Base-by-base conservation (phyloP, 129 eudicot genomes). In the Artemisia tridentata region DNA sequence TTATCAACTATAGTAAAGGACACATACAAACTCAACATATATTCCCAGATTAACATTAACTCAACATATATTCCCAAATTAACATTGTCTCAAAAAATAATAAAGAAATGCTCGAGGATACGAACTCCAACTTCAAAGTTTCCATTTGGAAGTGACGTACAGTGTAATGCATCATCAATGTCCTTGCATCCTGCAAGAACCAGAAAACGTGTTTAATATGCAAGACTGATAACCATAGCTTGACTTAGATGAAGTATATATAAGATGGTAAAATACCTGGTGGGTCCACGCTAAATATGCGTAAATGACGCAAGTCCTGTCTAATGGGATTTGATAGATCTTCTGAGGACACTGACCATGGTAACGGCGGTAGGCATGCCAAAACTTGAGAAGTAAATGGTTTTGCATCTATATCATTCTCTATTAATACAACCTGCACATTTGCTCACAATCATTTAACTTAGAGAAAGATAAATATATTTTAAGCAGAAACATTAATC, bases 91-190 rank as follows among this genome's bases (percentile, higher is more conserved):
- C 8, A 79, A 15, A 51, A 52, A 13, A 46, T 7, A 55, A 20
- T 4, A 29, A 3, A 29, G 34, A 51, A 25, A 79, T 11, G 7
- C 17, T 23, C 38, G 48, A 86, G 91, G 98, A 93, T 93, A 93
- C 97, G 99, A 55, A 90, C 99, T 84, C 97, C 97, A 21, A 93
- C 96, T 90, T 84, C 99, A 80, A 82, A 90, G 88, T 90, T 87
- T 68, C 97, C 99, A 79, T 76, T 87, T 56, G 97, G 88, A 86
- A 87, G 92, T 77, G 86, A 80, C 4, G 91, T 85, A 53, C 99
- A 93, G 55, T 93, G 92, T 61, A 93, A 81, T 38, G 99, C 99
- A 84, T 93, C 99, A 77, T 93, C 99, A 84, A 93, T 93, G 64
- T 93, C 99, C 87, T 78, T 91, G 76, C 99, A 93, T 67, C 99